phyloP scores from a whole-genome alignment of 2,329 filamentous ascomycete species.

The Juglanconis oblonga region DNA sequence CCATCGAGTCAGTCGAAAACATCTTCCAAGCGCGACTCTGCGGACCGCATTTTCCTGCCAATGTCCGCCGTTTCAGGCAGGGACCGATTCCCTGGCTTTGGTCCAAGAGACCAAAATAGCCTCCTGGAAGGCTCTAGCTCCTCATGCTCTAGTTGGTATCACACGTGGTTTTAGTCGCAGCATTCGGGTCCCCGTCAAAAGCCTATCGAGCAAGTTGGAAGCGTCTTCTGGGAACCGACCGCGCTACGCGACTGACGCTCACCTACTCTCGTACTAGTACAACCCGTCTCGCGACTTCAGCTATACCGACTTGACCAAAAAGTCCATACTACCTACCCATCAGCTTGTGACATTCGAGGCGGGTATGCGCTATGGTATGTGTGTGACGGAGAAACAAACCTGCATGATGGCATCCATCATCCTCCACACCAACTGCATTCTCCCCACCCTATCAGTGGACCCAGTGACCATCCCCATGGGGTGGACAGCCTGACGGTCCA shows the following conservation, averaged over 20 bases:
- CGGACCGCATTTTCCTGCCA: not conserved
- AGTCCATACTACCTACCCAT: not conserved
- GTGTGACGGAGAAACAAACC: not conserved
- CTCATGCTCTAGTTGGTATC: not conserved
- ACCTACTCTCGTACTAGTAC: not conserved
- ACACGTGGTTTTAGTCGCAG: not conserved
- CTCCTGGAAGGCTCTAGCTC: not conserved
- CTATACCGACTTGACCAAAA: not conserved
- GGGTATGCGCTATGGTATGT: not conserved
- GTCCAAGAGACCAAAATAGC: not conserved
- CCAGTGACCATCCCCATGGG: not conserved
- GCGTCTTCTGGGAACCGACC: too few species aligned
- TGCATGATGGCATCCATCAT: not conserved
- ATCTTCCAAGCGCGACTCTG: not conserved
- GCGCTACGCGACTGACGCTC: too few species aligned
- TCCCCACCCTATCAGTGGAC: not conserved
- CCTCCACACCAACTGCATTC: not conserved
- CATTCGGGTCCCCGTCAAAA: not conserved
- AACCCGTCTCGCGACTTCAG: not conserved
- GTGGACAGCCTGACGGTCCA: not conserved
- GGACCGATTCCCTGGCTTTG: too few species aligned
- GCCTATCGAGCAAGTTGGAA: not conserved
- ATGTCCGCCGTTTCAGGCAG: not conserved
- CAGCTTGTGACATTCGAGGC: not conserved
- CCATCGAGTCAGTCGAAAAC: not conserved